phyloP scores from a whole-genome alignment of 352 stramenopile species.

The Peronospora destructor region DNA sequence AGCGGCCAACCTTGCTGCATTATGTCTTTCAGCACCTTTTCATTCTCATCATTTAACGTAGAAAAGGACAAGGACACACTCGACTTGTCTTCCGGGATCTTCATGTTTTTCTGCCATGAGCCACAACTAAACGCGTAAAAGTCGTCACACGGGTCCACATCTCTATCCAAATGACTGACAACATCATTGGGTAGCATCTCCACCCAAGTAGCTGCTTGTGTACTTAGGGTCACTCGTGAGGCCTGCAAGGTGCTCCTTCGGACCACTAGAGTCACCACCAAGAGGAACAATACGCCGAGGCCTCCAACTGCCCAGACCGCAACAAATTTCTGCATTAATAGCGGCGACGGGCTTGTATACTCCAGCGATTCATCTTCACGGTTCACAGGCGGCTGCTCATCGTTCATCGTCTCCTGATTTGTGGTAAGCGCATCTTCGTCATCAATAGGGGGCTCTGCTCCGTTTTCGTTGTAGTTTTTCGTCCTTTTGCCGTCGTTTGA shows the following conservation, averaged over 20 bases:
- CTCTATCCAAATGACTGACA: conserved; percentile 24
- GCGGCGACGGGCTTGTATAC: conserved; percentile 3
- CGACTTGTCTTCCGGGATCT: conserved; percentile 34
- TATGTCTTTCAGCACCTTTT: conserved; percentile 38
- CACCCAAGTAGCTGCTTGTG: conserved; percentile 9
- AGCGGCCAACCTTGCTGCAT: conserved; percentile 59
- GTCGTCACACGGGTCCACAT: conserved; percentile 55
- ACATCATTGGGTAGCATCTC: conserved; percentile 33
- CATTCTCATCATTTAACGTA: conserved; percentile 25
- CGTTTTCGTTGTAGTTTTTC: conserved; percentile 29
- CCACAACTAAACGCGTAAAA: conserved; percentile 74
- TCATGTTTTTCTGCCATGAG: conserved; percentile 33
- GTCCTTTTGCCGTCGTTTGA: too few relatives aligned
- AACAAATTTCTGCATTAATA: conserved; percentile 19
- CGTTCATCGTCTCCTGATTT: conserved; percentile 4
- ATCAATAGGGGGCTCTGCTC: conserved; percentile 1
- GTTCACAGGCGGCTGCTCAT: conserved; percentile 18
- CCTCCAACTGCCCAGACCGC: conserved; percentile 26
- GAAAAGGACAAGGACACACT: conserved; percentile 33
- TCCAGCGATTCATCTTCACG: conserved; percentile 10
- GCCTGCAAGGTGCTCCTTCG: conserved; percentile 21
- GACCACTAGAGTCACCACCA: conserved; percentile 41
- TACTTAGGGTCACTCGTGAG: conserved; percentile 17
- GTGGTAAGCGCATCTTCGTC: conserved; percentile 8
- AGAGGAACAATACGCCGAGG: conserved; percentile 32